These are phyloP conservation scores for Pholiota adiposa DNA, from an alignment of 1,284 basidiomycete genomes.

Conservation along the genomic window DNA sequence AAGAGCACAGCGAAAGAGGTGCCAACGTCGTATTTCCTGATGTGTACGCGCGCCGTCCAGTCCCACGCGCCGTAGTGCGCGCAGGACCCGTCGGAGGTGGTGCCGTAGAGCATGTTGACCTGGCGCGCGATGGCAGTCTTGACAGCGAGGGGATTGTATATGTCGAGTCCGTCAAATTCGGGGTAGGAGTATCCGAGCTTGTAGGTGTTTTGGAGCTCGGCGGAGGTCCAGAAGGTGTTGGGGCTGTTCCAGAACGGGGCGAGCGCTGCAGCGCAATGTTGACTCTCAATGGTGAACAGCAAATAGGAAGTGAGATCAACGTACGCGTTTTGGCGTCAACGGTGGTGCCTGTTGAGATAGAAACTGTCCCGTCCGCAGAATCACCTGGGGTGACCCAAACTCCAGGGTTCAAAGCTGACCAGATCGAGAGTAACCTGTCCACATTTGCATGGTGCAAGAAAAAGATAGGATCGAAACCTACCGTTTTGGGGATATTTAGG, in stretches of 20 bases:
- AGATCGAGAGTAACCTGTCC: slow-evolving; percentile 1
- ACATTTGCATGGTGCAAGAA: slow-evolving; percentile 5
- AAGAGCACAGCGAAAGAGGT: slow-evolving; percentile 41
- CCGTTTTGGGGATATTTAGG: no score
- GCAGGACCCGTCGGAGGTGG: background rate
- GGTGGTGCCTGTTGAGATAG: background rate
- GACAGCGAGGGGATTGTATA: slow-evolving; percentile 30
- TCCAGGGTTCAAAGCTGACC: slow-evolving; percentile 2
- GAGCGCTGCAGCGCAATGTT: slow-evolving; percentile 17
- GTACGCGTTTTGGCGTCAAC: background rate
- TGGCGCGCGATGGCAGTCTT: slow-evolving; percentile 31
- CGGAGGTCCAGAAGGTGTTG: slow-evolving; percentile 20
- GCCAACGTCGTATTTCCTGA: slow-evolving; percentile 44
- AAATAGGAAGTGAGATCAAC: background rate
- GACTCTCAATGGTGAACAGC: background rate
- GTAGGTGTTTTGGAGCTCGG: slow-evolving; percentile 9
- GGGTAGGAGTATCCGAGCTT: slow-evolving; percentile 45
- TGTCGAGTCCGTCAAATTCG: slow-evolving; percentile 42
- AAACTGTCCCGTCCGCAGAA: background rate
- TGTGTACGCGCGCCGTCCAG: slow-evolving; percentile 39
- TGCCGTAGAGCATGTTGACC: slow-evolving; percentile 35
- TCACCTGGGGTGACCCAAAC: slow-evolving; percentile 2
- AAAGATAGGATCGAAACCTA: slow-evolving; percentile 4
- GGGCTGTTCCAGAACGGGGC: slow-evolving; percentile 30
- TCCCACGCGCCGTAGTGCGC: slow-evolving; percentile 28